These are phyloP conservation scores for Arthroderma uncinatum DNA, from an alignment of 2,329 filamentous ascomycete species.

Conservation along the genomic window DNA sequence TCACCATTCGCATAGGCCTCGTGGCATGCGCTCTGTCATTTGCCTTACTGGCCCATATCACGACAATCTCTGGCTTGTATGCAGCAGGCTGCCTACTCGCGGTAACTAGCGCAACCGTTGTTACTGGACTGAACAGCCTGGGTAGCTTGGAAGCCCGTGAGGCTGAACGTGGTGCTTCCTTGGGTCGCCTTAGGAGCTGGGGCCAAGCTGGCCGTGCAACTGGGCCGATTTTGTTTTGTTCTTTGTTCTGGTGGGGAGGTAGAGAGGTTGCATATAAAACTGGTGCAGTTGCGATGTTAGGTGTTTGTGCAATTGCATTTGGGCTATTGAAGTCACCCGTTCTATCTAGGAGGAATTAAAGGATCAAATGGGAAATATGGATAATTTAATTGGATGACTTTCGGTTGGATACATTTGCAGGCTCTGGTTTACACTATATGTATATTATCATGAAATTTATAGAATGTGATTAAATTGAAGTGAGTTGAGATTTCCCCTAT, in stretches of 20 bases:
- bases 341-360: conserved; percentile 4
- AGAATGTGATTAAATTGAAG: background rate
- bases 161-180: conserved; percentile 69
- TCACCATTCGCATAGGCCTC: conserved; percentile 69
- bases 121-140: conserved; percentile 83
- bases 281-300: conserved; percentile 69
- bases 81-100: conserved; percentile 72
- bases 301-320: conserved; percentile 61
- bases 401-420: background rate
- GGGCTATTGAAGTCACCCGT: conserved; percentile 56
- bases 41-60: conserved; percentile 60
- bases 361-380: background rate
- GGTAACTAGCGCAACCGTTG: conserved; percentile 84
- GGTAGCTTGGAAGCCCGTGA: conserved; percentile 79
- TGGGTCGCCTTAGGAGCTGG: conserved; percentile 68
- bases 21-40: conserved; percentile 69
- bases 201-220: conserved; percentile 81
- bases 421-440: background rate
- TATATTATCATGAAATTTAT: background rate
- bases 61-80: conserved; percentile 61
- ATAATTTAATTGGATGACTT: background rate
- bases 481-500: conserved; percentile 1
- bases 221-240: conserved; percentile 83
- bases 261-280: conserved; percentile 71
- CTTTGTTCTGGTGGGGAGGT: conserved; percentile 97